phyloP scores from a whole-genome alignment of 768 basidiomycete genomes.

The Serendipita vermifera region DNA sequence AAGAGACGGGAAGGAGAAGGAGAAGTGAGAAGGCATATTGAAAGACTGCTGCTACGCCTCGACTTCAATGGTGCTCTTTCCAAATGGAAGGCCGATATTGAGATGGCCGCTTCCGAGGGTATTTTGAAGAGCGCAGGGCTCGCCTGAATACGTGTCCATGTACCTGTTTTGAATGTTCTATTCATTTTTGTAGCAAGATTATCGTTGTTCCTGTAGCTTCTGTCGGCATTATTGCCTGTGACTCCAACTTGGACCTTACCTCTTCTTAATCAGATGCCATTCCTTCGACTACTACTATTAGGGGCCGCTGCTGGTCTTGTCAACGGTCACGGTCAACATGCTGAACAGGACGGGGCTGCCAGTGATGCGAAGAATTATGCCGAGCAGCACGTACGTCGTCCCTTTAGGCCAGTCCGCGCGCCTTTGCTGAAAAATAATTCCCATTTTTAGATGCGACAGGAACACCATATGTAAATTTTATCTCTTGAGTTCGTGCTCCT shows the following conservation, averaged over 20 bases:
- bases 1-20: slow-evolving; percentile 39
- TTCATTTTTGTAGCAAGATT: too few species aligned
- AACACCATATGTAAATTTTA: neutral
- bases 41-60: slow-evolving; percentile 64
- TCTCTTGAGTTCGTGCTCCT: neutral
- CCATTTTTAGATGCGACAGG: neutral
- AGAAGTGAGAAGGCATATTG: slow-evolving; percentile 65
- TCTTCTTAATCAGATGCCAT: neutral
- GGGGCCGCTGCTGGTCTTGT: neutral
- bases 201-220: too few species aligned
- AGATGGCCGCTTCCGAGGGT: neutral
- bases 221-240: too few species aligned
- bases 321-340: neutral
- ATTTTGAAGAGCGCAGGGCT: neutral
- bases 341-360: neutral
- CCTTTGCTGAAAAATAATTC: too few species aligned
- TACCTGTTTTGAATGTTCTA: too few species aligned
- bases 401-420: too few species aligned
- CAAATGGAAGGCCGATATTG: slow-evolving; percentile 9
- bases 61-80: slow-evolving; percentile 78
- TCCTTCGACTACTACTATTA: slow-evolving; percentile 1
- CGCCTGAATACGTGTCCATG: neutral
- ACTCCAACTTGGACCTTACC: neutral
- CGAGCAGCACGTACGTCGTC: neutral
- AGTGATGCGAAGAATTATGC: slow-evolving; percentile 7